A percentile compares a stretch with the other conserved stretches of the same genome.
phyloP scores from a whole-genome alignment of 2,329 filamentous ascomycete genomes.

The Ophiocordyceps camponoti-saundersi region DNA sequence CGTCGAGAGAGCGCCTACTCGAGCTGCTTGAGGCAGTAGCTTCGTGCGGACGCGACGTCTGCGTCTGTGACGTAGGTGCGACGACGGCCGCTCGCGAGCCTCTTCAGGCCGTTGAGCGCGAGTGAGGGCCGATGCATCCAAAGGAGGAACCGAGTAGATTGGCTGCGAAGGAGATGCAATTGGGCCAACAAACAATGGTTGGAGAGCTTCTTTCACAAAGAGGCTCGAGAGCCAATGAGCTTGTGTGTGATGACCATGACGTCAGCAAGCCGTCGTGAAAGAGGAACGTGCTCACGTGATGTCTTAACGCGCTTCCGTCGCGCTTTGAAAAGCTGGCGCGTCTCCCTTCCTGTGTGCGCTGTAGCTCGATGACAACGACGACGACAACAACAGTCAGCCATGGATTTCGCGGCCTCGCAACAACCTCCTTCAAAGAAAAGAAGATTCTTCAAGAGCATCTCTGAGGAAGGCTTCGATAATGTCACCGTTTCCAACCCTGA shows the following conservation, averaged over 20 bases:
- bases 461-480: constrained; percentile 6
- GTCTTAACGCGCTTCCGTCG: constrained; percentile 17
- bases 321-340: constrained; percentile 15
- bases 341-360: constrained; percentile 12
- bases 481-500: constrained; percentile 8
- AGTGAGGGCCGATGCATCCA: constrained; percentile 22
- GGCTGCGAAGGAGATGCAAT: background rate
- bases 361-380: constrained; percentile 1
- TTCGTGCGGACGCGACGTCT: constrained; percentile 33
- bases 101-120: constrained; percentile 19
- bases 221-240: constrained; percentile 3
- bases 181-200: too few species aligned
- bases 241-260: constrained; percentile 2
- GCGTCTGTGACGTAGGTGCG: constrained; percentile 30
- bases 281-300: constrained; percentile 21
- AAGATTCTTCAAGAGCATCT: constrained; percentile 19
- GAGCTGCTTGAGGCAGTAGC: constrained; percentile 36
- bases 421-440: constrained; percentile 29
- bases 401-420: constrained; percentile 20
- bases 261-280: background rate
- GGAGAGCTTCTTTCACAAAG: too few species aligned
- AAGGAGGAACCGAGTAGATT: background rate
- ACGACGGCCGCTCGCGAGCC: constrained; percentile 17
- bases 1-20: constrained; percentile 19
- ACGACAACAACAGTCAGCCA: constrained; percentile 6